These are phyloP conservation scores for Paraphoma chrysanthemicola DNA, from an alignment of 2,329 filamentous ascomycete genomes.

Conservation along the genomic window DNA sequence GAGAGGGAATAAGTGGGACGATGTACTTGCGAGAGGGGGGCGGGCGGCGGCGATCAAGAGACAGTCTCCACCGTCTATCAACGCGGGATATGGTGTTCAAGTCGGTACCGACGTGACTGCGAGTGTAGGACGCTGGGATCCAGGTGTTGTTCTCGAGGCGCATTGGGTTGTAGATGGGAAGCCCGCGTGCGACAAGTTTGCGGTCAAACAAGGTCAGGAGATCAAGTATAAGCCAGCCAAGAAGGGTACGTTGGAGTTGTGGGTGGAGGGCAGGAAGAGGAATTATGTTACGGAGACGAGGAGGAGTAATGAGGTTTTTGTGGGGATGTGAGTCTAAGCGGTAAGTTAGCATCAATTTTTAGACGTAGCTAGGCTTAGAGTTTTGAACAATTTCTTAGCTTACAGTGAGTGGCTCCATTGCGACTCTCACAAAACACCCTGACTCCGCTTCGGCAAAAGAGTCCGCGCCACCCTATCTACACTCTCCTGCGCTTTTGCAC, in stretches of 20 bases:
- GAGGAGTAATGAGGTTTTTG: conserved; percentile 20
- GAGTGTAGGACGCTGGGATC: conserved; percentile 47
- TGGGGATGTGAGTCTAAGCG: neutral
- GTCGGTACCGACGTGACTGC: conserved; percentile 12
- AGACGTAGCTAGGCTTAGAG: no score
- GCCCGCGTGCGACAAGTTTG: conserved; percentile 24
- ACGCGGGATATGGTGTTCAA: conserved; percentile 5
- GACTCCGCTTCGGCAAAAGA: no score
- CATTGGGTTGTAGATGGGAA: conserved; percentile 43
- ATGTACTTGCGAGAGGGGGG: conserved; percentile 41
- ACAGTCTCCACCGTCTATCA: conserved; percentile 36
- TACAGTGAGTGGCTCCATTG: neutral
- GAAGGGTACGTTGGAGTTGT: conserved; percentile 18
- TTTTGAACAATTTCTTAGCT: no score
- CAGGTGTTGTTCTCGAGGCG: conserved; percentile 42
- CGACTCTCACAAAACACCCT: no score
- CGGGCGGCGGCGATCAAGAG: conserved; percentile 41
- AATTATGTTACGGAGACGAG: conserved; percentile 31
- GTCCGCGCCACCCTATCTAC: no score
- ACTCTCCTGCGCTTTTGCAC: no score
- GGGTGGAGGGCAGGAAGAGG: conserved; percentile 28
- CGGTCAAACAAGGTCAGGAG: conserved; percentile 27
- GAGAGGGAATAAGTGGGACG: conserved; percentile 45
- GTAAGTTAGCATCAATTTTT: no score
- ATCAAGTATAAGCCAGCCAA: conserved; percentile 17